Evolutionary conservation across 169 alveolate genomes (phyloP).

Genomic region (Plasmodium cynomolgi): DNA sequence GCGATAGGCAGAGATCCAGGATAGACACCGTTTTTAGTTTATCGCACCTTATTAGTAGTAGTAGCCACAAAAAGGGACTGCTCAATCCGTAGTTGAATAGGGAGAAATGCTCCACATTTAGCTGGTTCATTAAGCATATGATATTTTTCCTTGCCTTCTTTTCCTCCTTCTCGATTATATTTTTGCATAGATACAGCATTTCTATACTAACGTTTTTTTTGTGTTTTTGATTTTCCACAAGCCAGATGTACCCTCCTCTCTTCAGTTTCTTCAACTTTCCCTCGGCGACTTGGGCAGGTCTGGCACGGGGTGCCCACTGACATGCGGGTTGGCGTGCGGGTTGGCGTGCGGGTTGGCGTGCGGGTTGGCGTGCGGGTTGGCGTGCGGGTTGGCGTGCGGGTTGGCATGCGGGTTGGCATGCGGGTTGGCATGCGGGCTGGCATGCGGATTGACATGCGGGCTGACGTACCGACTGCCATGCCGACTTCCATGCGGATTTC

Average conservation of each 20-base stretch:
- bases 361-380: no score
- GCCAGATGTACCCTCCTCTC: conserved; percentile 65
- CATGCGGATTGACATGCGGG: no score
- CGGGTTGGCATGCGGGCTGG: no score
- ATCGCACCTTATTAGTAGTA: conserved; percentile 20
- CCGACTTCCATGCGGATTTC: no score
- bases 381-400: no score
- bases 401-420: no score
- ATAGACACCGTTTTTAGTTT: conserved; percentile 42
- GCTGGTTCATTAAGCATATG: conserved; percentile 31
- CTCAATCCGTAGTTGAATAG: conserved; percentile 48
- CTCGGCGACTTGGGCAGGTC: neutral
- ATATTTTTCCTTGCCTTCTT: conserved; percentile 57
- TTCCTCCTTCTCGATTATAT: conserved; percentile 58
- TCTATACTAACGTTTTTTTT: conserved; percentile 62
- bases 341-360: no score
- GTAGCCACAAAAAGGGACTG: conserved; percentile 64
- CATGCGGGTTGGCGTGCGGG: neutral
- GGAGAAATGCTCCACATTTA: conserved; percentile 53
- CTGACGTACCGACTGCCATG: no score
- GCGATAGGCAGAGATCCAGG: conserved; percentile 47
- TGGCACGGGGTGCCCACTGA: neutral
- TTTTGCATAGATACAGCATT: conserved; percentile 50
- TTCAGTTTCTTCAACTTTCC: conserved; percentile 13
- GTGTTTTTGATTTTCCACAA: conserved; percentile 39